A percentile compares a stretch with the other conserved stretches of the same genome.
Evolutionary conservation across 2,329 filamentous ascomycete genomes (phyloP).

Genomic region (Fusarium torreyae): DNA sequence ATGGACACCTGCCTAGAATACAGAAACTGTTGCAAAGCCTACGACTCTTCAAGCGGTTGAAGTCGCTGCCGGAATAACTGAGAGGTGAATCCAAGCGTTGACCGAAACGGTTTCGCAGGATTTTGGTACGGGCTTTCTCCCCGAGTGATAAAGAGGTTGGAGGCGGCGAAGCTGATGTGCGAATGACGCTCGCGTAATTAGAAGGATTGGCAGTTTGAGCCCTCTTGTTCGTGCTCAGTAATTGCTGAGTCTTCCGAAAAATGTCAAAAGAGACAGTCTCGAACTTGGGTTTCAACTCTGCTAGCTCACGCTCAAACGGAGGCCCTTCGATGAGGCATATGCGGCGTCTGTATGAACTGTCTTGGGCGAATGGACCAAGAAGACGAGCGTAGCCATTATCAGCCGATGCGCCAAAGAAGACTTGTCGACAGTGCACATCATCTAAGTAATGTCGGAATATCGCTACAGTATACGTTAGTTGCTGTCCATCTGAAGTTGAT

Average conservation of each 20-base stretch:
- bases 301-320: slow-evolving; percentile 56
- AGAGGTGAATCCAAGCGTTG: slow-evolving; percentile 50
- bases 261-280: slow-evolving; percentile 44
- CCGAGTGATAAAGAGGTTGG: slow-evolving; percentile 6
- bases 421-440: slow-evolving; percentile 58
- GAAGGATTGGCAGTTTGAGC: slow-evolving; percentile 26
- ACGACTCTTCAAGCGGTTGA: slow-evolving; percentile 46
- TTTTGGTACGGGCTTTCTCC: neutral
- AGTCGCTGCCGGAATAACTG: slow-evolving; percentile 34
- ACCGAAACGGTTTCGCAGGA: slow-evolving; percentile 46
- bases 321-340: slow-evolving; percentile 58
- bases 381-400: slow-evolving; percentile 61
- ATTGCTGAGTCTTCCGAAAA: slow-evolving; percentile 47
- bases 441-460: slow-evolving; percentile 53
- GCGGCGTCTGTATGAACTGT: slow-evolving; percentile 42
- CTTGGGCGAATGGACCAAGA: slow-evolving; percentile 52
- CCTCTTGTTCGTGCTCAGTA: slow-evolving; percentile 15
- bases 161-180: neutral
- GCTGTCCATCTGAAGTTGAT: no score
- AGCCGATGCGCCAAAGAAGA: slow-evolving; percentile 60
- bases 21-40: slow-evolving; percentile 56
- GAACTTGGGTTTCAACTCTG: slow-evolving; percentile 50
- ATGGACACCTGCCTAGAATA: slow-evolving; percentile 46
- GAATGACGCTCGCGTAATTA: slow-evolving; percentile 17
- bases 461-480: slow-evolving; percentile 37